Evolutionary conservation across 192 early-diverging fungal species (phyloP).

Genomic region (Dimargaris cristalligena): DNA sequence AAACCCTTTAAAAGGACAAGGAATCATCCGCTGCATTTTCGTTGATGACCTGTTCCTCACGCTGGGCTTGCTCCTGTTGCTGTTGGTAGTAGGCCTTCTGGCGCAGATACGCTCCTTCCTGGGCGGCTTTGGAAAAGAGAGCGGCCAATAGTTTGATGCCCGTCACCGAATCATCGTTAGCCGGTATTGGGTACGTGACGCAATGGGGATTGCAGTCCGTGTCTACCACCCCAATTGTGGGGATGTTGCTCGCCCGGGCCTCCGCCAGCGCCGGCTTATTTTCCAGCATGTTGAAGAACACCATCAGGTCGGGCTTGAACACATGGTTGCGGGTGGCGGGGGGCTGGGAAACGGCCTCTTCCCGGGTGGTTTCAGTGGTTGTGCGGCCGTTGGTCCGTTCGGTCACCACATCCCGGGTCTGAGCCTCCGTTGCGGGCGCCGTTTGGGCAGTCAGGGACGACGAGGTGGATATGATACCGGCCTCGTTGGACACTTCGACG

Average conservation of each 20-base stretch:
- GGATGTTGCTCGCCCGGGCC: conserved; percentile 55
- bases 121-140: conserved; percentile 53
- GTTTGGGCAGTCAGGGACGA: background rate
- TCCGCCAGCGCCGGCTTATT: conserved; percentile 67
- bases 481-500: conserved; percentile 6
- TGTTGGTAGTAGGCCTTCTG: conserved; percentile 19
- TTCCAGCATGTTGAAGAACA: conserved; percentile 72
- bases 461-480: too few species aligned
- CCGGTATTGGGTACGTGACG: conserved; percentile 85
- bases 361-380: background rate
- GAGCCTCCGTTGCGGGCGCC: background rate
- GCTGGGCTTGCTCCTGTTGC: too few species aligned
- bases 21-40: too few species aligned
- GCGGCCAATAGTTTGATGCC: conserved; percentile 65
- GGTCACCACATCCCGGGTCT: background rate
- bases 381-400: background rate
- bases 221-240: conserved; percentile 80
- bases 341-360: conserved; percentile 4
- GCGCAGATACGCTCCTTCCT: conserved; percentile 36
- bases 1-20: too few species aligned
- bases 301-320: conserved; percentile 63
- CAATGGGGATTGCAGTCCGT: conserved; percentile 73
- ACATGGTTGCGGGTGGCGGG: conserved; percentile 13
- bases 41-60: too few species aligned
- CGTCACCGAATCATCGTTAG: conserved; percentile 77